Evolutionary conservation across 2,329 filamentous ascomycete genomes (phyloP), one percentile per base, ranked within the genome.

Genomic region (Monilinia polystroma): DNA sequence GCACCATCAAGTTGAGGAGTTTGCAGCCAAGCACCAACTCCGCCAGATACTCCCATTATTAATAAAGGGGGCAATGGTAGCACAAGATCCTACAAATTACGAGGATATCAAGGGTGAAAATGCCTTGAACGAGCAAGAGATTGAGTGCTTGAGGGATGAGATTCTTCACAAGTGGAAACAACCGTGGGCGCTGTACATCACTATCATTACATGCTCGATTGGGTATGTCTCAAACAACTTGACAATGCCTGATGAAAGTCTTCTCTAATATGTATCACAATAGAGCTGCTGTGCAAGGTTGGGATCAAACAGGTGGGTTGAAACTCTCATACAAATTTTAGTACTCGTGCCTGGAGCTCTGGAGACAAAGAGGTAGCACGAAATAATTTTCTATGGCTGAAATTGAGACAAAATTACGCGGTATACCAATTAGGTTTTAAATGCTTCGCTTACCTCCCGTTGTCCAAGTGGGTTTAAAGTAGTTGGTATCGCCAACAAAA

Each of bases 1-100:
- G 11, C 77, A 87, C 62, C 73, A 75, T 58, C 79, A 87, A 64
- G 87, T 87, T 52, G 81, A 86, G 66, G 79, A 79, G 18, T 91
- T 90, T 72, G 88, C 87, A 49, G 78, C 79, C 14, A 78, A 82
- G 52, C 85, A 90, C 70, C 81, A 82, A 29, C 80, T 93, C 43
- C 77, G 79, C 2, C 84, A 88, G 60, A 81, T 88, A 69, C 77
- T 85, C 6, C 77, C 80, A 2, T 75, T 89, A 23, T 81, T 93
- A 66, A 81, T 84, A 65, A 89, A 88, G 72, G 91, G 90, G 45
- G 91, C 90, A 5, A 81, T 93, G 10, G 84, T 93, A 16, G 91
- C 91, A 3, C 90, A 92, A 75, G 86, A 89, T 71, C 90, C 90
- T 0, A 81, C 82, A 32, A 90, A 84, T 75, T 88, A 90, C 67